phyloP scores from a whole-genome alignment of 129 eudicot genomes.

The Calendula officinalis region DNA sequence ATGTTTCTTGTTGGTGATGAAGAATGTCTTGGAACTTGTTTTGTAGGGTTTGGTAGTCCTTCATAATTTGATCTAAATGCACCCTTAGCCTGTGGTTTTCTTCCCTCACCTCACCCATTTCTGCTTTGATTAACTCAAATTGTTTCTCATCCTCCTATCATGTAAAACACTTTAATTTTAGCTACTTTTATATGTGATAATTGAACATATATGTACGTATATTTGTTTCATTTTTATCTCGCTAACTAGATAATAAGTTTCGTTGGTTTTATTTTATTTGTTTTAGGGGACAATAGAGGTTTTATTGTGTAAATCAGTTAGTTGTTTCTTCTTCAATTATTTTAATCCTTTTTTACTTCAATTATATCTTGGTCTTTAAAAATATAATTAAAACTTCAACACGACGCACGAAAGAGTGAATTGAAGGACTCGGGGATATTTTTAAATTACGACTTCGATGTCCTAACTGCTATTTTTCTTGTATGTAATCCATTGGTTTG shows the following conservation, averaged over 20 bases:
- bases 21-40: conserved; percentile 53
- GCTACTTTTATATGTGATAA: neutral
- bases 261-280: neutral
- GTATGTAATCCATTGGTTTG: neutral
- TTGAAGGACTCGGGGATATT: neutral
- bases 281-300: neutral
- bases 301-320: conserved; percentile 1
- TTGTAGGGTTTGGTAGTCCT: conserved; percentile 73
- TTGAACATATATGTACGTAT: neutral
- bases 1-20: conserved; percentile 39
- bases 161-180: neutral
- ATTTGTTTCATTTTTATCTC: neutral
- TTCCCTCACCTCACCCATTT: conserved; percentile 75
- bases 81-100: conserved; percentile 77
- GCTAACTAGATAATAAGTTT: neutral
- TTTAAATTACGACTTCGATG: neutral
- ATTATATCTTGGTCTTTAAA: too few relatives aligned
- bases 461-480: neutral
- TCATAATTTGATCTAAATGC: conserved; percentile 61
- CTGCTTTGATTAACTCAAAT: conserved; percentile 66
- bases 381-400: too few relatives aligned
- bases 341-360: too few relatives aligned
- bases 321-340: neutral
- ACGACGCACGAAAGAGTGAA: neutral
- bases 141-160: conserved; percentile 50